Percentiles rank a stretch among this genome's conserved stretches.
phyloP scores from a whole-genome alignment of 2,329 filamentous ascomycete genomes.

The Thielaviopsis populi region DNA sequence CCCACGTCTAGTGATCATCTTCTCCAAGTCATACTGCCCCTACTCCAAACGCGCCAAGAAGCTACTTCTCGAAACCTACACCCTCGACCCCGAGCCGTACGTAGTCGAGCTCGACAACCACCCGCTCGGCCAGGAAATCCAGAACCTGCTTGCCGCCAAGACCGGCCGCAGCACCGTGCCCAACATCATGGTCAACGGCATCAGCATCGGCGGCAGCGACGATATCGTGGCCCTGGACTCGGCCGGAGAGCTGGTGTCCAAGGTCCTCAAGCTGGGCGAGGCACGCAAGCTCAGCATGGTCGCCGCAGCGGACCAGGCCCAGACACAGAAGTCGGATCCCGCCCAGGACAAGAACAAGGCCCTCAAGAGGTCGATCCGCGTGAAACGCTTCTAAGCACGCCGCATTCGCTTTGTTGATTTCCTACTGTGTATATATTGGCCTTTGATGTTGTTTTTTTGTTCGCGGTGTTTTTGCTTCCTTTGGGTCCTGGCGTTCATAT shows the following conservation, averaged over 20 bases:
- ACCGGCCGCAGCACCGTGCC: constrained; percentile 80
- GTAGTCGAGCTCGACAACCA: constrained; percentile 86
- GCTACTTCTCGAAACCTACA: constrained; percentile 71
- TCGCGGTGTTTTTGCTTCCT: background rate
- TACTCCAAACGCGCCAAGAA: constrained; percentile 73
- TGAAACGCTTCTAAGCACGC: constrained; percentile 1
- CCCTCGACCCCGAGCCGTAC: constrained; percentile 64
- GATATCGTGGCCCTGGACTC: constrained; percentile 61
- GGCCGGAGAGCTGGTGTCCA: constrained; percentile 51
- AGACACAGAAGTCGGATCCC: background rate
- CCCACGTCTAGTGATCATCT: constrained; percentile 60
- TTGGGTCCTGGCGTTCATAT: background rate
- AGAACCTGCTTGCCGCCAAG: constrained; percentile 52
- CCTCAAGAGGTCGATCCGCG: background rate
- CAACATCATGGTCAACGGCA: constrained; percentile 76
- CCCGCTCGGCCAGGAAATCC: constrained; percentile 55
- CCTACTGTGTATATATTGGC: constrained; percentile 1
- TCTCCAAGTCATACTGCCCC: constrained; percentile 88
- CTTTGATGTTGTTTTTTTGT: background rate
- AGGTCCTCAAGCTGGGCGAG: constrained; percentile 58
- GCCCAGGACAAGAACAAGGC: constrained; percentile 10
- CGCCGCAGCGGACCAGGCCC: constrained; percentile 6
- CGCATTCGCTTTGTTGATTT: background rate
- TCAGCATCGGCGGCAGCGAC: constrained; percentile 80
- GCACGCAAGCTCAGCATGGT: constrained; percentile 17